phyloP scores from a whole-genome alignment of 164 flowering plant genomes.

The Magnolia kwangsiensis region DNA sequence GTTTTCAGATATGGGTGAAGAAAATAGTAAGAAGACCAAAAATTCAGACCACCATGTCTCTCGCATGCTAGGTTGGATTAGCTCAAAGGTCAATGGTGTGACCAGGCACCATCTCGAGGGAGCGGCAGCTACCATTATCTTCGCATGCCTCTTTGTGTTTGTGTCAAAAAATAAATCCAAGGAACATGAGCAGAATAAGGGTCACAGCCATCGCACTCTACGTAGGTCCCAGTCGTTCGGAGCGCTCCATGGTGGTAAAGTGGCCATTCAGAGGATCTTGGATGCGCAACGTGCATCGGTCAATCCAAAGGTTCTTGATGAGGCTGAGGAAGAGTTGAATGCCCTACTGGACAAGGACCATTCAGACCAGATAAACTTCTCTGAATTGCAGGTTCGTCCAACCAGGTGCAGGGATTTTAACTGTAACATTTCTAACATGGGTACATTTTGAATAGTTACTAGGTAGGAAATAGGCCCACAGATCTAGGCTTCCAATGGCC shows the following conservation, averaged over 20 bases:
- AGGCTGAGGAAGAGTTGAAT: slow-evolving; percentile 11
- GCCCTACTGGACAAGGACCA: background rate
- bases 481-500: too few species aligned
- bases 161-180: background rate
- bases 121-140: slow-evolving; percentile 1
- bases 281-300: slow-evolving; percentile 15
- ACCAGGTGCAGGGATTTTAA: too few species aligned
- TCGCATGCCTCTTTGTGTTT: slow-evolving; percentile 10
- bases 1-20: too few species aligned
- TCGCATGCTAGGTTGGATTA: background rate
- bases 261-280: slow-evolving; percentile 30
- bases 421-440: too few species aligned
- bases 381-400: slow-evolving; percentile 25
- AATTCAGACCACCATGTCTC: too few species aligned
- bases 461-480: too few species aligned
- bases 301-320: background rate
- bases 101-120: slow-evolving; percentile 2
- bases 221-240: slow-evolving; percentile 24
- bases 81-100: slow-evolving; percentile 3
- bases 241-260: slow-evolving; percentile 31
- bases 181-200: background rate
- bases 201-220: background rate
- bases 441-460: too few species aligned
- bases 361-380: slow-evolving; percentile 8
- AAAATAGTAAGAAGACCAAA: too few species aligned